Base-by-base conservation (phyloP, 352 stramenopile species). In the Phytophthora chlamydospora region DNA sequence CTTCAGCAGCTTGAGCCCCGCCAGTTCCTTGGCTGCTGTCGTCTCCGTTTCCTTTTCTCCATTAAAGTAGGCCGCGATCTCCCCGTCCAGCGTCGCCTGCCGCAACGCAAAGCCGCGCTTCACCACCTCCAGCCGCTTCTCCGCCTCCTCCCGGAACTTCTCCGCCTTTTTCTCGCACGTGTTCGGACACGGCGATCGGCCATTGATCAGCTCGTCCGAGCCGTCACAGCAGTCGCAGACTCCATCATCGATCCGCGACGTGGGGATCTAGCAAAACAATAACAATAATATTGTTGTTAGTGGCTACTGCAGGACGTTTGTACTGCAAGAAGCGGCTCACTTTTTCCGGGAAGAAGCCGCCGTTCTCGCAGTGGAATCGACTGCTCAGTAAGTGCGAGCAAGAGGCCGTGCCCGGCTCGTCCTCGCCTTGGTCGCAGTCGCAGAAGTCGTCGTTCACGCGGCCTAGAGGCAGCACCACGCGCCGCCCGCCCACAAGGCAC, bases 161-260 rank as follows among this genome's bases (percentile, higher is more conserved):
- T 59, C 53, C 0, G 84, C 84, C 31, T 78, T 71, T 0, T 16
- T 38, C 0, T 27, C 46, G 50, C 87, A 96, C 33, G 76, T 85
- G 42, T 93, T 78, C 2, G 29, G 12, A 45, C 85, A 94, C 8
- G 32, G 2, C 0, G 52, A 46, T 8, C 43, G 45, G 0, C 47
- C 48, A 4, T 24, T 14, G 9, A 58, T n/a, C 42, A 69, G 71
- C 60, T 99, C 97, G 58, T 99, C 96, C 12, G 83, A 85, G 10
- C 96, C 97, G 66, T 99, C 96, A 55, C 97, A 99, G 73, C 97
- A 99, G 80, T 99, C 97, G 64, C 97, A 99, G 51, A 99, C 83
- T 9, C 91, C 93, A 68, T 99, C 97, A 39, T 96, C 73, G 21
- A 99, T 64, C 13, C 87, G 71, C 1, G 90, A 98, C 5, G 85